Base-by-base conservation (phyloP, 495 filamentous ascomycete genomes). In the Trichoderma orchidacearum region DNA sequence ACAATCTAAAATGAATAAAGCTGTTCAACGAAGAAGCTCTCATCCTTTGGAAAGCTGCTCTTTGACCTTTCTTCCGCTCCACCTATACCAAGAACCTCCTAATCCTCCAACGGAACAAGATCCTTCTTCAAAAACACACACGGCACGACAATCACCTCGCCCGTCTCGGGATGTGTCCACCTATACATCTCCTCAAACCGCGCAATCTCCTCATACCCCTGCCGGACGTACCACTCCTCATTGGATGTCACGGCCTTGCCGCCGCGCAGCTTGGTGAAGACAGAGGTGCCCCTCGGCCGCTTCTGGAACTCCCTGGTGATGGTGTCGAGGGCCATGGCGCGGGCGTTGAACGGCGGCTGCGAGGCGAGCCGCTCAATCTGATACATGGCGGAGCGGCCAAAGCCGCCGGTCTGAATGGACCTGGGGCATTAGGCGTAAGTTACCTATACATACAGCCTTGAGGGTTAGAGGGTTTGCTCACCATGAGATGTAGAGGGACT, bases 161-260 rank as follows among this genome's bases (percentile, higher is more conserved):
- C 54, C 23, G 32, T 56, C 32, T 56, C 35, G 23, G 5, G 12
- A 18, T 28, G 12, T 4, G 12, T 4, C 41, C 41, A 28, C 54
- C 11, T 35, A 29, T 30, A 18, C 25, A 12, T 18, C 2, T n/a
- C 18, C 3, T 58, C 36, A 17, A 21, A n/a, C 3, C 30, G 23
- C 27, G 15, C 36, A 30, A 51, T 81, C 70, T 69, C 77, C 38
- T 71, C 70, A 30, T 82, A 76, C 29, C 78, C 80, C 23, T 73
- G 82, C 6, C 70, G 77, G 55, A 72, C 74, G 60, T 86, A 86
- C 75, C 78, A 85, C 7, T 78, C 78, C 31, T 80, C 62, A 34
- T 62, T 70, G 18, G 63, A 57, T 1, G 28, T n/a, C n/a, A 8
- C 15, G 15, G 27, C 11, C 13, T 30, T 25, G 27, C n/a, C 4